Evolutionary conservation across 1,284 basidiomycete genomes (phyloP).

Genomic region (Irpex sp.): DNA sequence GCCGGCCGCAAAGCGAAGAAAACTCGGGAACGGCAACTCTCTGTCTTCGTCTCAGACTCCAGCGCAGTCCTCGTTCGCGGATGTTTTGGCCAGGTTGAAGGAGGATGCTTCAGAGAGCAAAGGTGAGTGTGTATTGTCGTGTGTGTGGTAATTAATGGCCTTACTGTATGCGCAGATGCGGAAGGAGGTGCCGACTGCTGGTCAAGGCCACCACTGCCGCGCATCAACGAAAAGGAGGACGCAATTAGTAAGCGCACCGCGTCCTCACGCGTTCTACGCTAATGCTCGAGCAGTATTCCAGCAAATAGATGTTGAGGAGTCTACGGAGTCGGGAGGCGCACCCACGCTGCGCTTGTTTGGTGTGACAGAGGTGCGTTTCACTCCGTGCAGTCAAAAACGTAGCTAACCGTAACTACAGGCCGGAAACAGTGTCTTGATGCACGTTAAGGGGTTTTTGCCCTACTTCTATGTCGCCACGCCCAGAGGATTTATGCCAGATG

Average conservation of each 20-base stretch:
- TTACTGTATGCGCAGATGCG: conserved; percentile 36
- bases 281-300: conserved; percentile 66
- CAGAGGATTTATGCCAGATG: conserved; percentile 71
- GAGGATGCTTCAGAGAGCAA: conserved; percentile 54
- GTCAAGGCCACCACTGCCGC: conserved; percentile 64
- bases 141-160: no score
- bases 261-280: neutral
- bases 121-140: conserved; percentile 28
- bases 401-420: conserved; percentile 38
- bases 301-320: conserved; percentile 89
- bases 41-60: neutral
- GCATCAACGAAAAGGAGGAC: conserved; percentile 59
- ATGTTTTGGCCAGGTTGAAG: conserved; percentile 74
- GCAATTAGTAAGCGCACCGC: conserved; percentile 44
- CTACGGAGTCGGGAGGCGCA: conserved; percentile 44
- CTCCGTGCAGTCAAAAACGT: neutral
- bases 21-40: neutral
- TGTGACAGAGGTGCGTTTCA: conserved; percentile 67
- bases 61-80: conserved; percentile 59
- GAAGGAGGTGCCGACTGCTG: conserved; percentile 79
- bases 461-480: conserved; percentile 91
- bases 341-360: conserved; percentile 80
- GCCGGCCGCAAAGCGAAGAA: neutral
- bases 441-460: conserved; percentile 79
- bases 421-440: conserved; percentile 85